Conservation (phyloP, 768 basidiomycete genomes). For the Tephrocybe sp. region DNA sequence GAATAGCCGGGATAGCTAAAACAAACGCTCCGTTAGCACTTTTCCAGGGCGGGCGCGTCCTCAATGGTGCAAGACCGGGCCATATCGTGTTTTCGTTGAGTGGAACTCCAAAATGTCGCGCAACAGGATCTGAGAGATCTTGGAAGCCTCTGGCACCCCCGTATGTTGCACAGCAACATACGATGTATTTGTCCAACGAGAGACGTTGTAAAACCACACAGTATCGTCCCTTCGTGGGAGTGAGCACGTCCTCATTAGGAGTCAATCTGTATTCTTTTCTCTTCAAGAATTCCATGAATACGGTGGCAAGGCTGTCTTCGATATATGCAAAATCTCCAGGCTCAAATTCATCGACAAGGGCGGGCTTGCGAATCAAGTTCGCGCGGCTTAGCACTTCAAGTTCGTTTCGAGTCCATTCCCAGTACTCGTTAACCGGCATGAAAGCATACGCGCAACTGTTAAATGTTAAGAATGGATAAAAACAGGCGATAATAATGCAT, state of each 20-base stretch:
- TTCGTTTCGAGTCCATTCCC: constrained; percentile 18
- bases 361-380: neutral
- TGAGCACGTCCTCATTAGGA: constrained; percentile 16
- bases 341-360: constrained; percentile 13
- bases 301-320: constrained; percentile 20
- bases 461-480: neutral
- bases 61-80: constrained; percentile 28
- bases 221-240: constrained; percentile 22
- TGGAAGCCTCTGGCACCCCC: constrained; percentile 23
- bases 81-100: constrained; percentile 28
- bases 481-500: neutral
- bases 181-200: constrained; percentile 26
- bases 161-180: constrained; percentile 37
- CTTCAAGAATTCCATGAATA: constrained; percentile 22
- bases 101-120: constrained; percentile 34
- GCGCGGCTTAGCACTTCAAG: neutral
- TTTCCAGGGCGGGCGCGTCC: constrained; percentile 29
- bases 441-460: constrained; percentile 10
- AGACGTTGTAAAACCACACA: constrained; percentile 36
- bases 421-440: constrained; percentile 18
- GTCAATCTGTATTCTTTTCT: constrained; percentile 21
- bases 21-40: constrained; percentile 25
- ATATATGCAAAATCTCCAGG: constrained; percentile 30
- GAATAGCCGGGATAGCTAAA: constrained; percentile 31
- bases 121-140: constrained; percentile 23